Conservation (phyloP, 352 stramenopile species). For the Phytophthora megakarya region DNA sequence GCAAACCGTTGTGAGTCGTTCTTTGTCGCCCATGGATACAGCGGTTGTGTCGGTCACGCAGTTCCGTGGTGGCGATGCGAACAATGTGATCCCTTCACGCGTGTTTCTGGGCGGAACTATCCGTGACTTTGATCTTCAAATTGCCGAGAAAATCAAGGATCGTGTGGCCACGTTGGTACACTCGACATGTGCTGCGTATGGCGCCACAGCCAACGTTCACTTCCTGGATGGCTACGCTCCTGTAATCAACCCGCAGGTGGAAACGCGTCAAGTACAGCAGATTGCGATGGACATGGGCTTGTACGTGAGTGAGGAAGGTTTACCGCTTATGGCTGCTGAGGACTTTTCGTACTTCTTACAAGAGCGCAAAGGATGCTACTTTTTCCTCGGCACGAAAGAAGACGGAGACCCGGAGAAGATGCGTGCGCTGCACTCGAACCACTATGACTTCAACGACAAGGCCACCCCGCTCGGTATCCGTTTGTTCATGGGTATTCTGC, state of each 20-base stretch:
- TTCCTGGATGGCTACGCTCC: conserved; percentile 78
- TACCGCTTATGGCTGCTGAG: conserved; percentile 94
- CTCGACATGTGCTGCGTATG: conserved; percentile 83
- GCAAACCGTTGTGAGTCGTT: conserved; percentile 93
- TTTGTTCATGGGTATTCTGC: conserved; percentile 74
- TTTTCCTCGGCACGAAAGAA: conserved; percentile 85
- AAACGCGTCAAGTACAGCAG: conserved; percentile 80
- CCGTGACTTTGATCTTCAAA: conserved; percentile 90
- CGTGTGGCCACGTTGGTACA: conserved; percentile 86
- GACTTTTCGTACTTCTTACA: conserved; percentile 94
- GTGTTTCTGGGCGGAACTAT: conserved; percentile 92
- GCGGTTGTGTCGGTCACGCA: conserved; percentile 93
- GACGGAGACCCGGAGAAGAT: conserved; percentile 55
- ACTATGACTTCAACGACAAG: conserved; percentile 89
- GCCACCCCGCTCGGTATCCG: conserved; percentile 81
- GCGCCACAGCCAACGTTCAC: conserved; percentile 65
- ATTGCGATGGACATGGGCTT: conserved; percentile 72
- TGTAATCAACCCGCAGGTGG: conserved; percentile 79
- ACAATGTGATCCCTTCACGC: conserved; percentile 94
- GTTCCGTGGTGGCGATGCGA: conserved; percentile 91
- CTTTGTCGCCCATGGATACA: conserved; percentile 89
- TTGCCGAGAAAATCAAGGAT: conserved; percentile 81
- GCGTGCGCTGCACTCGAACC: conserved; percentile 76
- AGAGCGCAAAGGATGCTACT: conserved; percentile 84
- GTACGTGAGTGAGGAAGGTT: conserved; percentile 77